phyloP scores from a whole-genome alignment of 345 rosid genomes.

The Gynandropsis gynandra region DNA sequence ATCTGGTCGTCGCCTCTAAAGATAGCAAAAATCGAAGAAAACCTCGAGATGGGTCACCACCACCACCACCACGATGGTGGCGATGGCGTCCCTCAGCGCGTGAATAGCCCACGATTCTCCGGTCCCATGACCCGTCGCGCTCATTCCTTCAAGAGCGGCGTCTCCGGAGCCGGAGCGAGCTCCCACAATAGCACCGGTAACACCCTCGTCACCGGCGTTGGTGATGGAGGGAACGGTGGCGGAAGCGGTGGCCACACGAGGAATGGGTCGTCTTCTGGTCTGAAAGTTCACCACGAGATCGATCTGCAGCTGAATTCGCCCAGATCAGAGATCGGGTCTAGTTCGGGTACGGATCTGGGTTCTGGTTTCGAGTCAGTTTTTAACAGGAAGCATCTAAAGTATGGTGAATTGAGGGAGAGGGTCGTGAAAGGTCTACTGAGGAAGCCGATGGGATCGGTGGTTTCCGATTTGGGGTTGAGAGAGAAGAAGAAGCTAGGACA shows the following conservation, averaged over 20 bases:
- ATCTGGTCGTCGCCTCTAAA: constrained; percentile 1
- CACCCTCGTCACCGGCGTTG: constrained; percentile 8
- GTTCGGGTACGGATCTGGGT: constrained; percentile 23
- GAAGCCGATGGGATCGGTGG: constrained; percentile 53
- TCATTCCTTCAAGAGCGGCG: constrained; percentile 77
- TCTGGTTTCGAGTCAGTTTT: constrained; percentile 34
- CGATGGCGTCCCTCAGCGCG: constrained; percentile 71
- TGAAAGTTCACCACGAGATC: constrained; percentile 59
- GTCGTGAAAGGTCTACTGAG: constrained; percentile 38
- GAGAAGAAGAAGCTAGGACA: constrained; percentile 76
- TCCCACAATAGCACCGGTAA: constrained; percentile 8
- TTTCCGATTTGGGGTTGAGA: constrained; percentile 52
- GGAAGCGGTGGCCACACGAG: neutral
- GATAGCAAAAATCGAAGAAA: constrained; percentile 34
- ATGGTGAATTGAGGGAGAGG: constrained; percentile 40
- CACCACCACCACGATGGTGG: constrained; percentile 40
- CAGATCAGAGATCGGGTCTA: constrained; percentile 52
- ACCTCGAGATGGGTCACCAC: constrained; percentile 48
- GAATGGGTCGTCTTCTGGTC: constrained; percentile 3
- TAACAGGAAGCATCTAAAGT: constrained; percentile 33
- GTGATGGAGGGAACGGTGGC: neutral
- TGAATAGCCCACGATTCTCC: constrained; percentile 81
- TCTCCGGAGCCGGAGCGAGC: constrained; percentile 23
- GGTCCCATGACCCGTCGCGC: constrained; percentile 89
- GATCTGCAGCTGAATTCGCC: constrained; percentile 66